Conservation (phyloP, 495 filamentous ascomycete genomes). For the Neurospora discreta region DNA sequence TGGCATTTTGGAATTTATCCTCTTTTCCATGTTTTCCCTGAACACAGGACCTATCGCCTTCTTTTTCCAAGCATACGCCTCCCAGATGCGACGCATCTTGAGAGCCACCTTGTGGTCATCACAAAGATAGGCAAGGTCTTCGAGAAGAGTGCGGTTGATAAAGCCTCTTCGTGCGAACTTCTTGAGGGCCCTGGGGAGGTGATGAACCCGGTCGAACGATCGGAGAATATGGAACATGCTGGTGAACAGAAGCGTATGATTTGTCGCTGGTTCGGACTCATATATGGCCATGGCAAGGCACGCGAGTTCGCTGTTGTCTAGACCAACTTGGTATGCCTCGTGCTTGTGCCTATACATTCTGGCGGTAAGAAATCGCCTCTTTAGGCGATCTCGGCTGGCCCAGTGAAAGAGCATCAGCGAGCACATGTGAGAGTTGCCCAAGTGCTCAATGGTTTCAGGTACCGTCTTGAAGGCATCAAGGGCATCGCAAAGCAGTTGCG, state of each 20-base stretch:
- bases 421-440: constrained; percentile 12
- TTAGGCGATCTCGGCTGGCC: constrained; percentile 15
- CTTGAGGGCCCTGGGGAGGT: neutral
- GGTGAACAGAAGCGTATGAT: neutral
- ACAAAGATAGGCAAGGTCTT: neutral
- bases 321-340: neutral
- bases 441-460: neutral
- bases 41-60: neutral
- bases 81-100: neutral
- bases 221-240: constrained; percentile 13
- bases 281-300: constrained; percentile 18
- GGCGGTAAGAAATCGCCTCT: neutral
- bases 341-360: neutral
- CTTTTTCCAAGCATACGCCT: neutral
- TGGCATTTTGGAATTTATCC: neutral
- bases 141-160: neutral
- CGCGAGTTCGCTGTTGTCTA: constrained; percentile 13
- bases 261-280: constrained; percentile 3
- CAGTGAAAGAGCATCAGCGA: constrained; percentile 18
- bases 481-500: constrained; percentile 7
- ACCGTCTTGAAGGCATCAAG: neutral
- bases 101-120: neutral
- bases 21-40: neutral
- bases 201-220: neutral
- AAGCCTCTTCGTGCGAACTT: neutral